These are phyloP conservation scores for Corynascus novoguineensis DNA, from an alignment of 495 filamentous ascomycete genomes.

Conservation along the genomic window DNA sequence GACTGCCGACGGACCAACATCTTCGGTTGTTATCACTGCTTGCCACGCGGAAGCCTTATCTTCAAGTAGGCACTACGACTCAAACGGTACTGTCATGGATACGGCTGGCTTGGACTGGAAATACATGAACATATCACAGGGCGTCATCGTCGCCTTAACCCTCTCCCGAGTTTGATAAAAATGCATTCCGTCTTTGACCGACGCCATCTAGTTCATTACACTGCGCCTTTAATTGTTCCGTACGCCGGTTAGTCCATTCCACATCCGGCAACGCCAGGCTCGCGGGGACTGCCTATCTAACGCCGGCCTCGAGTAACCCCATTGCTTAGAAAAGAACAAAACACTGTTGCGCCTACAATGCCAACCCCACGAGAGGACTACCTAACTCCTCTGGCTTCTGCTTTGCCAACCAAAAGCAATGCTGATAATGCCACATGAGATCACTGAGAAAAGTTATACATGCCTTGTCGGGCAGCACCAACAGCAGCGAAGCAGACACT, in stretches of 20 bases:
- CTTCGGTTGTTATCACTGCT: too few species aligned
- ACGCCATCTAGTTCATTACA: constrained; percentile 10
- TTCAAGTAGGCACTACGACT: too few species aligned
- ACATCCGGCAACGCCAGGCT: constrained; percentile 6
- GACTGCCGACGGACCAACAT: too few species aligned
- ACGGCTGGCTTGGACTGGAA: too few species aligned
- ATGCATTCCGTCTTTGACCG: constrained; percentile 1
- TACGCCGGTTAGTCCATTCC: background rate
- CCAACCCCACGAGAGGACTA: constrained; percentile 39
- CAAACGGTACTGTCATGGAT: too few species aligned
- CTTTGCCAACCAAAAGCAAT: constrained; percentile 32
- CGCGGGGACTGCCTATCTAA: constrained; percentile 21
- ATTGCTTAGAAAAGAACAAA: constrained; percentile 25
- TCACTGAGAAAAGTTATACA: constrained; percentile 6
- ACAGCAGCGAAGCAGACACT: constrained; percentile 1
- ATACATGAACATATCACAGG: too few species aligned
- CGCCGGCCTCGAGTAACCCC: constrained; percentile 14
- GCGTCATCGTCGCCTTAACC: too few species aligned
- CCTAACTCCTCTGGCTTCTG: constrained; percentile 44
- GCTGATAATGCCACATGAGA: constrained; percentile 2
- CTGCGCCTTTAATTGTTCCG: constrained; percentile 1
- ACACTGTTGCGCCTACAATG: constrained; percentile 28
- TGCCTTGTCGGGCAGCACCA: background rate
- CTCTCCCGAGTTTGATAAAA: background rate
- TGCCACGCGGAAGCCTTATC: too few species aligned